Evolutionary conservation across 441 rosid species (phyloP).

Genomic region (Gossypium schwendimanii): DNA sequence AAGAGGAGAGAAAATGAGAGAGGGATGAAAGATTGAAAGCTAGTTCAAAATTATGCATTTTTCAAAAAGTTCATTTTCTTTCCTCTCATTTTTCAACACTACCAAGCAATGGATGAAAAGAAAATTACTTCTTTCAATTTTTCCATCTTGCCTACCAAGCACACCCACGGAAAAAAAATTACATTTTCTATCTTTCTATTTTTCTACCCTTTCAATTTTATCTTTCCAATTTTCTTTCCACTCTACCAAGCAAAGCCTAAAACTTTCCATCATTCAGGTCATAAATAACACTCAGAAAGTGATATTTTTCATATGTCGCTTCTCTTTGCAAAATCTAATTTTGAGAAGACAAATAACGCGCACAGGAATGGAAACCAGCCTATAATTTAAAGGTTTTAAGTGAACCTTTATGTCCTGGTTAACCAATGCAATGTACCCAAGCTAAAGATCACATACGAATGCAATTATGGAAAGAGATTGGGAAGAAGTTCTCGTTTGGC

Average conservation of each 20-base stretch:
- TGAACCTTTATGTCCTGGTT: not conserved
- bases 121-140: too few relatives aligned
- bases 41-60: too few relatives aligned
- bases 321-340: conserved; percentile 3
- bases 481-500: not conserved
- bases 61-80: too few relatives aligned
- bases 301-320: not conserved
- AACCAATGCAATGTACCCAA: not conserved
- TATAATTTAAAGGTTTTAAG: not conserved
- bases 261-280: conserved; percentile 4
- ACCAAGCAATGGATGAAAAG: too few relatives aligned
- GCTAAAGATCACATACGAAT: conserved; percentile 1
- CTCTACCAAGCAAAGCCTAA: not conserved
- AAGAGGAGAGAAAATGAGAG: too few relatives aligned
- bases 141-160: too few relatives aligned
- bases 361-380: conserved; percentile 10
- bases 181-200: too few relatives aligned
- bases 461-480: conserved; percentile 3
- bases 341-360: not conserved
- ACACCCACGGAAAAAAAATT: too few relatives aligned
- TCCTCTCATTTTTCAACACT: too few relatives aligned
- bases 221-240: too few relatives aligned
- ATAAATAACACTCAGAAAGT: not conserved
- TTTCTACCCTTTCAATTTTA: too few relatives aligned
- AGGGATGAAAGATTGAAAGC: too few relatives aligned